phyloP scores from a whole-genome alignment of 495 filamentous ascomycete species.

The Staphylotrichum longicolle region DNA sequence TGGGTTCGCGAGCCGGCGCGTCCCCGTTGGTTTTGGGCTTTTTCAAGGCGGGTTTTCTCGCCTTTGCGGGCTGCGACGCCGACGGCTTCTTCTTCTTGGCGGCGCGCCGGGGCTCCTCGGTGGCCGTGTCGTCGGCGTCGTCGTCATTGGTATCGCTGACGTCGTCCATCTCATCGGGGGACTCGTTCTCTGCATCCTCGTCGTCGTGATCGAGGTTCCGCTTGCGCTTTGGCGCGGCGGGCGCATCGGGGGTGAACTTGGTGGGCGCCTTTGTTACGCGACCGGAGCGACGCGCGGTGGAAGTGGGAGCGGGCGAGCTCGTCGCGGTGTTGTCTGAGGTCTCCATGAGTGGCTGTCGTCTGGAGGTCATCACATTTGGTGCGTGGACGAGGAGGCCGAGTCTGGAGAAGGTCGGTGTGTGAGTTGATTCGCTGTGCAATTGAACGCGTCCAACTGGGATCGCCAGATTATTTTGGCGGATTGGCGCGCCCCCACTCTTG shows the following conservation, averaged over 20 bases:
- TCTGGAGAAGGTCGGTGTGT: slow-evolving; percentile 12
- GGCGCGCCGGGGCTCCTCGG: slow-evolving; percentile 38
- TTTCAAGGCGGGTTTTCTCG: slow-evolving; percentile 64
- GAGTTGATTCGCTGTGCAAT: slow-evolving; percentile 26
- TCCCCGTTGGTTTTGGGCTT: slow-evolving; percentile 71
- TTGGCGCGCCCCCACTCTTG: slow-evolving; percentile 22
- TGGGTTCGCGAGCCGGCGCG: slow-evolving; percentile 33
- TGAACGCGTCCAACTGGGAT: slow-evolving; percentile 25
- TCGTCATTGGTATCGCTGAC: slow-evolving; percentile 50
- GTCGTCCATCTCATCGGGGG: slow-evolving; percentile 52
- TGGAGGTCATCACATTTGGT: slow-evolving; percentile 36
- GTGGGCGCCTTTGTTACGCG: slow-evolving; percentile 73
- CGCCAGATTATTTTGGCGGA: slow-evolving; percentile 37
- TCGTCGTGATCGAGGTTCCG: slow-evolving; percentile 50
- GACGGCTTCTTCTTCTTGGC: slow-evolving; percentile 32
- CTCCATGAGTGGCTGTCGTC: slow-evolving; percentile 47
- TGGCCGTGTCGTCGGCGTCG: slow-evolving; percentile 42
- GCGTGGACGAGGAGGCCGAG: slow-evolving; percentile 17
- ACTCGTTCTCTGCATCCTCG: slow-evolving; percentile 55
- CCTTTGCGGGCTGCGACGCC: slow-evolving; percentile 38
- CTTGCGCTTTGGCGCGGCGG: slow-evolving; percentile 52
- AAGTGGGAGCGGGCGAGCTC: slow-evolving; percentile 48
- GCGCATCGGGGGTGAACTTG: slow-evolving; percentile 56
- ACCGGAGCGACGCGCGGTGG: slow-evolving; percentile 69
- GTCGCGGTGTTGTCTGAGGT: slow-evolving; percentile 58